phyloP scores from a whole-genome alignment of 108 stramenopile species.

The Conticribra guillardii region DNA sequence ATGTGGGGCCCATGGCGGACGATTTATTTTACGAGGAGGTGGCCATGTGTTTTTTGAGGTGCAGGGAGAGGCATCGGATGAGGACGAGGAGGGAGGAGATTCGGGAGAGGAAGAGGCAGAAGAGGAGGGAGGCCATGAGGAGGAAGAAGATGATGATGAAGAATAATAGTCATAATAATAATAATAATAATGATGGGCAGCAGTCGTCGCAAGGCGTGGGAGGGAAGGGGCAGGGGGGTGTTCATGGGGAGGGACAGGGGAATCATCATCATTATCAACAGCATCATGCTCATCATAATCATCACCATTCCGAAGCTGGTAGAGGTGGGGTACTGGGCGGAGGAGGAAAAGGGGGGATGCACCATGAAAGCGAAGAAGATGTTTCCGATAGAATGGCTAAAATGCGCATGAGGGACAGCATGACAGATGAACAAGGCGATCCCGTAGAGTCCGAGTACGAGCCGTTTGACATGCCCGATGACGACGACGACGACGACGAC shows the following conservation, averaged over 20 bases:
- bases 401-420: slow-evolving; percentile 16
- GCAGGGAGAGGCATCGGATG: slow-evolving; percentile 43
- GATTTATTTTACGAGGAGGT: slow-evolving; percentile 51
- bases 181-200: slow-evolving; percentile 10
- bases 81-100: slow-evolving; percentile 37
- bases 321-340: no score
- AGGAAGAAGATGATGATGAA: not conserved
- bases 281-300: no score
- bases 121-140: slow-evolving; percentile 8
- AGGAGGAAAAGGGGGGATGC: not conserved
- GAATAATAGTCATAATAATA: slow-evolving; percentile 12
- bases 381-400: slow-evolving; percentile 18
- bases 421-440: not conserved
- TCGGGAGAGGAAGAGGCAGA: slow-evolving; percentile 25
- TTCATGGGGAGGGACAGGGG: slow-evolving; percentile 4
- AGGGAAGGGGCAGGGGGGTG: not conserved
- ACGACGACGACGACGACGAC: slow-evolving; percentile 20
- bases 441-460: slow-evolving; percentile 17
- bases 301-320: no score
- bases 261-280: no score
- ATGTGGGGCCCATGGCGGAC: slow-evolving; percentile 51
- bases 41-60: slow-evolving; percentile 52
- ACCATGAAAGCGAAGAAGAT: not conserved
- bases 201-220: no score
- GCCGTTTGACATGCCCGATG: slow-evolving; percentile 7